Evolutionary conservation across 768 basidiomycete genomes (phyloP).

Genomic region (Suillus ampliporus): DNA sequence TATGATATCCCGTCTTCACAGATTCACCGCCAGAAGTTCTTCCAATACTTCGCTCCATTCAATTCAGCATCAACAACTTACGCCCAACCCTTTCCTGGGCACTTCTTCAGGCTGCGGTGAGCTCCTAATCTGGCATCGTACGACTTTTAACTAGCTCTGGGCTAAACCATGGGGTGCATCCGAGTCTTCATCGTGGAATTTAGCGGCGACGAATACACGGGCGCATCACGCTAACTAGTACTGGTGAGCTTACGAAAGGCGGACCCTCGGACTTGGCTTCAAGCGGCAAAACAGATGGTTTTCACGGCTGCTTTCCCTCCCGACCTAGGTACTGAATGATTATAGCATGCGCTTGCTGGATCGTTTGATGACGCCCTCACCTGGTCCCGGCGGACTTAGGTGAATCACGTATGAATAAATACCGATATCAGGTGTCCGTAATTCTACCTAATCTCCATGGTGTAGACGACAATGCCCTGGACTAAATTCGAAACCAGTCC

Average conservation of each 20-base stretch:
- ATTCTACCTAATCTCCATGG: no score
- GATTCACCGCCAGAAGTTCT: background rate
- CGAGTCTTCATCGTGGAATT: no score
- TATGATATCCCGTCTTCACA: no score
- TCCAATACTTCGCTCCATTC: background rate
- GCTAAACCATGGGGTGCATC: background rate
- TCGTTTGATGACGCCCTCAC: background rate
- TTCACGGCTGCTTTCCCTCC: background rate
- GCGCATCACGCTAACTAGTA: background rate
- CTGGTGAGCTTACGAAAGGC: background rate
- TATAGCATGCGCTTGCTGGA: background rate
- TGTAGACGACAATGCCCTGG: no score
- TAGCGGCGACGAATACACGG: background rate
- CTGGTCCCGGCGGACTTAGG: no score
- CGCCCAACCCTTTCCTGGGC: background rate
- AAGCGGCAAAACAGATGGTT: background rate
- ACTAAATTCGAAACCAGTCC: no score
- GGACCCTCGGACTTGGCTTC: background rate
- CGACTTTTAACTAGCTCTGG: background rate
- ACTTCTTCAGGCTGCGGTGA: background rate
- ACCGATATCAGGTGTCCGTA: no score
- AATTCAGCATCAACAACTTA: background rate
- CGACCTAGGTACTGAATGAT: background rate
- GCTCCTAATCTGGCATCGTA: background rate
- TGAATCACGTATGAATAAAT: no score